Base-by-base conservation (phyloP, 306 rosid species). In the Prunus persica region DNA sequence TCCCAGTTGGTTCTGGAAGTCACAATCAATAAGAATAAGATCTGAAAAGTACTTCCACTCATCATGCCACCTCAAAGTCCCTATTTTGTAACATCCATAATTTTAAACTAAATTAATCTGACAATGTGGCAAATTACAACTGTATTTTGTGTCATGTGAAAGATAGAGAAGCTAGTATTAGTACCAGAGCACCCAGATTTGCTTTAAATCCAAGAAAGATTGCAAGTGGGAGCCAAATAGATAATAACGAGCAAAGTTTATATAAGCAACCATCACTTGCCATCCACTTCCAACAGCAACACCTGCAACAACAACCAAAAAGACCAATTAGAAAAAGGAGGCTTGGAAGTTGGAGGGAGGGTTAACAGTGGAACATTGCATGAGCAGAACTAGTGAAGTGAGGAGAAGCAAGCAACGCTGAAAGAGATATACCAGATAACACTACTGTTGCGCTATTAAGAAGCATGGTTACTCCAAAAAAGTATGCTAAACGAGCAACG, bases 181-280 rank as follows among this genome's bases (percentile, higher is more conserved):
- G 22, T 27, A 85, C 88, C 82, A 79, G 78, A 22, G 83, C 80
- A 18, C 90, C 85, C 30, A 81, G 58, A 30, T 79, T 46, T 6
- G 61, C 75, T 32, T 66, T 64, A 34, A 60, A 5, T 58, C 86
- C 86, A 73, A 85, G 76, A 16, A 87, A 81, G 66, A 85, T 69
- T 28, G 82, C 86, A 75, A 82, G 60, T 13, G 85, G 82, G 72
- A 85, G 84, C 81, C 89, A 79, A 88, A 83, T 50, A 88, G 47
- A 74, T 86, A 86, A 62, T 86, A 90, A 69, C 88, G 71, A 27
- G 76, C 86, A 65, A 88, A 75, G 83, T 86, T 83, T 79, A 90
- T 83, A 30, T 83, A 85, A 80, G 76, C 93, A 66, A 83, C 88
- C 78, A 78, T 83, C 32, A 85, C 78, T 81, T 88, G 96, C 93